Conservation (phyloP, 192 early-diverging fungal genomes). For the Mortierella claussenii region DNA sequence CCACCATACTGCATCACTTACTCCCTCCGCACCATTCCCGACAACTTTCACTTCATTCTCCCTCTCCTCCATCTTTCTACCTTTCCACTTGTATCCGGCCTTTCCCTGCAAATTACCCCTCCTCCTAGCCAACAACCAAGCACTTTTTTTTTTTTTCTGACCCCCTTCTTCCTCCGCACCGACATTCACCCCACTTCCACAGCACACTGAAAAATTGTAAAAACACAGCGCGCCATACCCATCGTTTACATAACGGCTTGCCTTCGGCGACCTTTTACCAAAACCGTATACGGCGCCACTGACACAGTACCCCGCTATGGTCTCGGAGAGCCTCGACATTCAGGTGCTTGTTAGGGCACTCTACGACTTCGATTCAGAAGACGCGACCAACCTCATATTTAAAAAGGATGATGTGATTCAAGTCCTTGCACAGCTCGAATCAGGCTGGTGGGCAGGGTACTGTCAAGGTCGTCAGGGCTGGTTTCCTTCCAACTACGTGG, state of each 20-base stretch:
- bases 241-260: too few species aligned
- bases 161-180: not conserved
- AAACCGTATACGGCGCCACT: too few species aligned
- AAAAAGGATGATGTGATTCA: slow-evolving; percentile 81
- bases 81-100: not conserved
- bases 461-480: slow-evolving; percentile 74
- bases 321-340: slow-evolving; percentile 39
- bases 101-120: too few species aligned
- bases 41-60: not conserved
- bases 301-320: too few species aligned
- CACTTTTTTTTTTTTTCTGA: not conserved
- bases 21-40: not conserved
- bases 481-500: slow-evolving; percentile 83
- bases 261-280: too few species aligned
- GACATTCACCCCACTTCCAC: too few species aligned
- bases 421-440: slow-evolving; percentile 81
- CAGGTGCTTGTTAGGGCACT: slow-evolving; percentile 69
- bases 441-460: slow-evolving; percentile 91
- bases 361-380: slow-evolving; percentile 81
- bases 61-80: not conserved
- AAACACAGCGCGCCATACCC: not conserved
- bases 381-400: slow-evolving; percentile 79
- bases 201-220: too few species aligned
- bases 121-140: too few species aligned
- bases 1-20: not conserved